Base-by-base conservation (phyloP, 139 green algal species). In the Zygnema cylindricum region DNA sequence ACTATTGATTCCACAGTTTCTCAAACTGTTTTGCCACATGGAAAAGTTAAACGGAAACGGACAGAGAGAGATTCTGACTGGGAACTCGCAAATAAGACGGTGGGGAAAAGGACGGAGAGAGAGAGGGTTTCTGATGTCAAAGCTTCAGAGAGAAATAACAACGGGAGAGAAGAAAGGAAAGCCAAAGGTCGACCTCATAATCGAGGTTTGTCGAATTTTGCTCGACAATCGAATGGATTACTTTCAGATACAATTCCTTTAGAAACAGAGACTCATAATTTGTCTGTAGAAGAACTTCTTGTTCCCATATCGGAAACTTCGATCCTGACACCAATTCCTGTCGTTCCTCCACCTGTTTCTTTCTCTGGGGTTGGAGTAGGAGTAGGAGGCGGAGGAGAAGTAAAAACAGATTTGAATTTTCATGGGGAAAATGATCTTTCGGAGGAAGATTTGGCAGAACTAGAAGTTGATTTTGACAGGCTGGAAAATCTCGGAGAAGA, bases 41-140 rank as follows among this genome's bases (percentile, higher is more conserved):
- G 36, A 7, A 79, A 79, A 25, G 71, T 79, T 11, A 79, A 79
- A 43, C 71, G 71, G 11, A 79, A 79, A 16, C 71, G 71, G 3
- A 79, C 36, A 41, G 71, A 79, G 71, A 41, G 71, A 11, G 71
- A 79, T 43, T 41, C 71, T 43, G 71, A 79, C 16, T 54, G 71
- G 36, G 21, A 79, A 16, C 71, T 79, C 11, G 38, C 71, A 43
- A 43, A 43, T 16, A 54, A 25, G 16, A 11, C 71, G 3, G 71
- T 43, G 71, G 36, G 71, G 36, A 79, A 79, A 43, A 79, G 36
- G 71, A 54, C 71, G 16, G 71, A 41, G 36, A 79, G 38, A 43
- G 36, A 54, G 36, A 43, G 38, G 16, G 71, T 7, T 7, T 30
- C 57, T 73, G 71, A 41, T 3, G 71, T 3, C 3, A 43, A 41